Base-by-base conservation (phyloP, 345 rosid species). In the Lepidium africanum region DNA sequence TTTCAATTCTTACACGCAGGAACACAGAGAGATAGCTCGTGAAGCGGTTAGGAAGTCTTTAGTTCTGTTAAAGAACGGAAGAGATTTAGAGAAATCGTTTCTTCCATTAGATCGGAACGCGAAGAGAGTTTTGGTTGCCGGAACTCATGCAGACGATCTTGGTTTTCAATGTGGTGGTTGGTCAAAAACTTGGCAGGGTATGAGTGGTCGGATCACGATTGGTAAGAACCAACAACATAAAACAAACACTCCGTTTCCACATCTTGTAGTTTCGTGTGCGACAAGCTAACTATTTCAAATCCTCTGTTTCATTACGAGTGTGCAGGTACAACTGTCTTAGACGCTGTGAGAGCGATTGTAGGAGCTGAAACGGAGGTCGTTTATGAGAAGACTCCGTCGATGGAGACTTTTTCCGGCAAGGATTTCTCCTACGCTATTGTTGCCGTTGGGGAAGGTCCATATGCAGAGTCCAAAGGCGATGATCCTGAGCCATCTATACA, bases 101-200 rank as follows among this genome's bases (percentile, higher is more conserved):
- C 86, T 90, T 63, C 92, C 95, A 40, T 48, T 90, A 17, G 79
- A 85, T 46, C 79, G 75, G 77, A 86, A 71, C 58, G 88, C 81
- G 11, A 72, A 67, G 69, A 90, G 67, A 57, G 74, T 90, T 65
- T 87, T 90, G 54, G 86, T 87, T 15, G 73, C 81, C 5, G 92
- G 97, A 72, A 77, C 84, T 41, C 97, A 90, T 58, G 90, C 92
- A 33, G 86, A 87, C 21, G 41, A 90, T 81, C 89, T 90, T 14
- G 92, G 97, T 21, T 88, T 70, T 69, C 95, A 88, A 51, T 88
- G 92, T 13, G 97, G 97, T 66, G 97, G 95, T 40, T 86, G 97
- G 97, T 79, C 95, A 9, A 78, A 40, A 30, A 72, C 74, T 61
- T 82, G 89, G 90, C 60, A 59, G 53, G 97, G 97, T 60, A 1